Base-by-base conservation (phyloP, 306 rosid genomes). In the Quercus ilex region DNA sequence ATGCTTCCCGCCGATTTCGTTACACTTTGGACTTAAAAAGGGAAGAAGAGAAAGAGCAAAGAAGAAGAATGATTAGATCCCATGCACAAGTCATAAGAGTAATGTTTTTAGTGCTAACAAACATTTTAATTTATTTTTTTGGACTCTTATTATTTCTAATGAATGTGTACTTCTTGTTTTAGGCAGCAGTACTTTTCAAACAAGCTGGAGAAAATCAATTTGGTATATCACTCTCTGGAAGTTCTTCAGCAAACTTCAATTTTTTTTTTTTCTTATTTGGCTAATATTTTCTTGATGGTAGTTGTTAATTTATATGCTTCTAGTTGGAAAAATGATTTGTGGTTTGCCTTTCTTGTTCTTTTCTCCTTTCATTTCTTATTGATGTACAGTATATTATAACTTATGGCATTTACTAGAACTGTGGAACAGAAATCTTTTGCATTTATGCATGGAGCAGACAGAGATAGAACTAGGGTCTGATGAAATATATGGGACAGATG, bases 31-130 rank as follows among this genome's bases (percentile, higher is more conserved):
- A 94, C 90, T 92, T 94, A 65, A 89, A 87, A 57, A 91, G 71
- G 84, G 97, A 87, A 75, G 95, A 88, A 74, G 94, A 90, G 46
- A 88, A 81, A 82, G 92, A 90, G 60, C 85, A 85, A 9, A 88
- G 91, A 78, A 90, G 86, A 83, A 79, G 91, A 85, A 86, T 92
- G 97, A 91, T 94, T 70, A 85, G 99, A 84, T 84, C 99, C 74
- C 97, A 92, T 71, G 97, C 99, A 21, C 99, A 92, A 92, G 99
- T 92, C 91, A 86, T 94, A 52, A 82, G 99, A 83, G 97, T 94
- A 89, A 88, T 79, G 80, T 73, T 84, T 82, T 69, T 6, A 78
- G 81, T 64, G 21, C 56, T 72, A 35, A 77, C 55, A 62, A 75
- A 56, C 35, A 17, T 31, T 56, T 85, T 73, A 63, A 35, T 56